Evolutionary conservation across 1,284 basidiomycete genomes (phyloP).

Genomic region (Malassezia arunalokei): DNA sequence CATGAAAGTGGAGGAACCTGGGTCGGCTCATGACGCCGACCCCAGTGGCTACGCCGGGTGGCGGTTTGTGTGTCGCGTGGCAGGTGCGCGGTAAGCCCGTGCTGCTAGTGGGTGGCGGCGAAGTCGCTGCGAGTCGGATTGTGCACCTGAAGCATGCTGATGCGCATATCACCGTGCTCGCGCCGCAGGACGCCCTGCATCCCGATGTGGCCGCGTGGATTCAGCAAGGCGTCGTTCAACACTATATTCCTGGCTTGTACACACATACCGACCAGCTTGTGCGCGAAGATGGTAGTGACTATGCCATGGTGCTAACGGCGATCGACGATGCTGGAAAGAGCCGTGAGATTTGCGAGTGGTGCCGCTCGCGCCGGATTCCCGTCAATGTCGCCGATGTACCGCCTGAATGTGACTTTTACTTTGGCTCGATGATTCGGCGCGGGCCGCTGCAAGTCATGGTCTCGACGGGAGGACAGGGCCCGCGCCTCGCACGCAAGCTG

Average conservation of each 20-base stretch:
- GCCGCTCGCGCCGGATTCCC: slow-evolving; percentile 61
- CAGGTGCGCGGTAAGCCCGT: slow-evolving; percentile 68
- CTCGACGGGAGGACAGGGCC: slow-evolving; percentile 85
- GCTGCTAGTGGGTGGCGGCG: slow-evolving; percentile 77
- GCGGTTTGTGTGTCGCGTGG: slow-evolving; percentile 72
- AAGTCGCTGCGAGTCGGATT: slow-evolving; percentile 60
- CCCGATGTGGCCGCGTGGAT: slow-evolving; percentile 37
- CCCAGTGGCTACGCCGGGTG: slow-evolving; percentile 48
- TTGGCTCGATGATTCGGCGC: slow-evolving; percentile 79
- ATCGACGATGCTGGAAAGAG: slow-evolving; percentile 71
- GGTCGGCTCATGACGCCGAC: not conserved
- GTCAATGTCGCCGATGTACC: slow-evolving; percentile 96
- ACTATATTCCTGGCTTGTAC: slow-evolving; percentile 46
- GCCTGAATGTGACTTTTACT: slow-evolving; percentile 82
- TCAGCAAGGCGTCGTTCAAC: slow-evolving; percentile 23
- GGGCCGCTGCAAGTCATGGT: slow-evolving; percentile 91
- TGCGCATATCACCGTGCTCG: slow-evolving; percentile 39
- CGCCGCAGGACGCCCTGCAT: slow-evolving; percentile 33
- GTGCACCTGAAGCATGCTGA: slow-evolving; percentile 43
- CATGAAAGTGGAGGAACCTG: not conserved
- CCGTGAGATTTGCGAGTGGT: slow-evolving; percentile 59
- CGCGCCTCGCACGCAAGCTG: slow-evolving; percentile 75
- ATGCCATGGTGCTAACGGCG: slow-evolving; percentile 86
- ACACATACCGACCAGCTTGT: slow-evolving; percentile 15
- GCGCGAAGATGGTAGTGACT: slow-evolving; percentile 44